Percentiles rank a stretch among this genome's conserved stretches.
Evolutionary conservation across 176 grass and related monocot species (phyloP).

Genomic region (Olyra latifolia): DNA sequence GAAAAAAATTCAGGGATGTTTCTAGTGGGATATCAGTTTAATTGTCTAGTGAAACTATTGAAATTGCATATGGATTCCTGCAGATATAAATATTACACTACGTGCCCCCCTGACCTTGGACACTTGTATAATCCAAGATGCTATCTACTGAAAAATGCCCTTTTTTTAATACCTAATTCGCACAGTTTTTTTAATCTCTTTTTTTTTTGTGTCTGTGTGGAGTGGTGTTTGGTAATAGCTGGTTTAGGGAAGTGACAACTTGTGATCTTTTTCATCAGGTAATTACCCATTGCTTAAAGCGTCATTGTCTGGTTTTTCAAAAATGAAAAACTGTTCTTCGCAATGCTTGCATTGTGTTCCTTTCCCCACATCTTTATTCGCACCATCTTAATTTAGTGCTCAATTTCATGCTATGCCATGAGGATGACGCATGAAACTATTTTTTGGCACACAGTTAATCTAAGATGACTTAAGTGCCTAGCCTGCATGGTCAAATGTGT

Average conservation of each 20-base stretch:
- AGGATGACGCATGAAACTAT: neutral
- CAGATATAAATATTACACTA: neutral
- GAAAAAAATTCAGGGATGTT: neutral
- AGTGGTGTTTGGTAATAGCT: neutral
- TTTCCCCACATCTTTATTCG: neutral
- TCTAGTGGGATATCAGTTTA: neutral
- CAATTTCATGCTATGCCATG: neutral
- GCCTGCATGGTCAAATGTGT: neutral
- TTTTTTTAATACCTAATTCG: neutral
- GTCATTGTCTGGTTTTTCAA: neutral
- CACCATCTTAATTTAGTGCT: neutral
- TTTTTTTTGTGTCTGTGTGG: neutral
- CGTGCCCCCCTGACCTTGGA: neutral
- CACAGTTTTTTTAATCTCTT: neutral
- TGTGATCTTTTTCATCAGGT: neutral
- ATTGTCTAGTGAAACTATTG: neutral
- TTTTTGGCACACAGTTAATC: neutral
- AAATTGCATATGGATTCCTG: neutral
- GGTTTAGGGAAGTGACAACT: neutral
- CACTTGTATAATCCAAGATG: neutral
- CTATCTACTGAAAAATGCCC: neutral
- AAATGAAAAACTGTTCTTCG: neutral
- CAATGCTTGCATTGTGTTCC: neutral
- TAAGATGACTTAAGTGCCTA: neutral
- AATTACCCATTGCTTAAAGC: neutral